Evolutionary conservation across 1,284 basidiomycete species (phyloP).

Genomic region (Neotropicomus parvogracilis): DNA sequence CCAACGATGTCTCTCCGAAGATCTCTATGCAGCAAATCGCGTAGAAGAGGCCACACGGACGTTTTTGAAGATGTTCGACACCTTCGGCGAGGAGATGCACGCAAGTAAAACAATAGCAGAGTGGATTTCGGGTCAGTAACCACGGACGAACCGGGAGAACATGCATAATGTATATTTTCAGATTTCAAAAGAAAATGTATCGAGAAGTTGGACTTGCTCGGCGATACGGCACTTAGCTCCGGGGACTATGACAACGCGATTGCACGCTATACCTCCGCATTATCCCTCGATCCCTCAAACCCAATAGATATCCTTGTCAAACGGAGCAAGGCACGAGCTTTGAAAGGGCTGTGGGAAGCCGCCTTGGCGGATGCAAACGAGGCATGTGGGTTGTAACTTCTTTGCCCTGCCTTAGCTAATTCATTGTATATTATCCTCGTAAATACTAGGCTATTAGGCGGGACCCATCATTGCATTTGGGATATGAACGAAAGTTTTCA

Average conservation of each 20-base stretch:
- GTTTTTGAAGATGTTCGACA: not conserved
- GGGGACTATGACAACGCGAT: not conserved
- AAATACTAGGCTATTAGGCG: slow-evolving; percentile 2
- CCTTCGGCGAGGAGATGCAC: not conserved
- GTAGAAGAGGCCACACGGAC: not conserved
- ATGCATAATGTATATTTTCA: not conserved
- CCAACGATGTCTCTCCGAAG: not conserved
- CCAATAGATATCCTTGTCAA: slow-evolving; percentile 2
- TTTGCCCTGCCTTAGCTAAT: not conserved
- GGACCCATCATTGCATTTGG: not conserved
- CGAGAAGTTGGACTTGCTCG: not conserved
- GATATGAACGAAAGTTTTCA: slow-evolving; percentile 1
- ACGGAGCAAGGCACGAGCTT: slow-evolving; percentile 1
- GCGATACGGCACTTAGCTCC: not conserved
- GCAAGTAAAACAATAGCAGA: not conserved
- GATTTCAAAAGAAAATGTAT: slow-evolving; percentile 2
- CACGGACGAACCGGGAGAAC: not conserved
- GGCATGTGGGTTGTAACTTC: not conserved
- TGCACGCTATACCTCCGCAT: not conserved
- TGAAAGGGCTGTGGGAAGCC: slow-evolving; percentile 1
- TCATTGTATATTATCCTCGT: not conserved
- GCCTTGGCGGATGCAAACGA: slow-evolving; percentile 5
- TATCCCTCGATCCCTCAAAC: no score
- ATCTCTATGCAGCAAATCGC: not conserved
- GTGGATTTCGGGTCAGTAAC: slow-evolving; percentile 1